These are phyloP conservation scores for Fistulifera solaris DNA, from an alignment of 108 stramenopile species.

Conservation along the genomic window DNA sequence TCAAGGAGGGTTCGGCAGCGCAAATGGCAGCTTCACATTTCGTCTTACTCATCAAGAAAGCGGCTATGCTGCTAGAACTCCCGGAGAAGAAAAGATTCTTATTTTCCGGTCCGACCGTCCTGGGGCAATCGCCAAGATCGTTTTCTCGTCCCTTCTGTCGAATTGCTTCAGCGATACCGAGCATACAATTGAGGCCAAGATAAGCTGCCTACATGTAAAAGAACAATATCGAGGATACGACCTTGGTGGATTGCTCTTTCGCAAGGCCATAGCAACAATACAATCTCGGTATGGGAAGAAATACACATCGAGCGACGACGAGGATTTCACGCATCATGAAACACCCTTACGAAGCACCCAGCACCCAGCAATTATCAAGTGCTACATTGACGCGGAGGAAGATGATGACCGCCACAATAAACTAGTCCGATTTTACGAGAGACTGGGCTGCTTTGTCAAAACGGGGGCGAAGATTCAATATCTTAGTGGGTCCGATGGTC, in stretches of 20 bases:
- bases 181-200: slow-evolving; percentile 27
- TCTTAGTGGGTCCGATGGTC: slow-evolving; percentile 56
- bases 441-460: slow-evolving; percentile 38
- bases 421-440: slow-evolving; percentile 46
- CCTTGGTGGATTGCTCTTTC: slow-evolving; percentile 53
- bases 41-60: slow-evolving; percentile 46
- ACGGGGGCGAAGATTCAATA: slow-evolving; percentile 35
- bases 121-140: slow-evolving; percentile 54
- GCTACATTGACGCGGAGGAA: slow-evolving; percentile 56
- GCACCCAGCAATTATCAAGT: slow-evolving; percentile 4
- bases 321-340: neutral
- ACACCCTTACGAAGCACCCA: too few species aligned
- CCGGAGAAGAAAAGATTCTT: slow-evolving; percentile 52
- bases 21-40: slow-evolving; percentile 14
- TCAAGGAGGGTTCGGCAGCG: neutral
- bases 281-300: slow-evolving; percentile 12
- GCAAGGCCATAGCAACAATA: slow-evolving; percentile 32
- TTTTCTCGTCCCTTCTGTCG: slow-evolving; percentile 31
- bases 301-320: neutral
- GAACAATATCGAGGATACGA: slow-evolving; percentile 41
- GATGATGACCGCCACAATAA: slow-evolving; percentile 45
- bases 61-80: slow-evolving; percentile 24
- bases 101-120: slow-evolving; percentile 48
- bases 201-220: slow-evolving; percentile 57
- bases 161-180: neutral